Conservation (phyloP, 768 basidiomycete genomes). For the Termitomyces sp. region DNA sequence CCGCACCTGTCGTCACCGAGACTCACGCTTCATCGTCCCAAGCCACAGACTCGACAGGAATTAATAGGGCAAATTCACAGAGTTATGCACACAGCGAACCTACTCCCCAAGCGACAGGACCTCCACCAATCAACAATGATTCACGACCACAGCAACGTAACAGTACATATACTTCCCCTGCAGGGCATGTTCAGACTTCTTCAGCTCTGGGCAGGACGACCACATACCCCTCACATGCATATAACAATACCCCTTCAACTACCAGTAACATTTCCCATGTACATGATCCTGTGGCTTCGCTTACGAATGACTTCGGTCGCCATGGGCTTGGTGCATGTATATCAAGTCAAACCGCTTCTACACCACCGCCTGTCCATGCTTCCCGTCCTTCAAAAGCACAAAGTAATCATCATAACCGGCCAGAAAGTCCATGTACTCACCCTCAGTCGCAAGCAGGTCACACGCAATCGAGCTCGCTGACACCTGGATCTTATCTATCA, state of each 20-base stretch:
- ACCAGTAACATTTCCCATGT: not conserved
- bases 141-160: slow-evolving; percentile 12
- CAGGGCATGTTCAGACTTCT: not conserved
- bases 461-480: slow-evolving; percentile 7
- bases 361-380: slow-evolving; percentile 30
- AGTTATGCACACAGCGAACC: not conserved
- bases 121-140: slow-evolving; percentile 12
- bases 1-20: not conserved
- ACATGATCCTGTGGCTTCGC: slow-evolving; percentile 23
- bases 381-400: slow-evolving; percentile 20
- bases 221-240: slow-evolving; percentile 1
- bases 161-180: not conserved
- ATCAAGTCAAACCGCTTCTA: slow-evolving; percentile 1
- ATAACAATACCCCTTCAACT: not conserved
- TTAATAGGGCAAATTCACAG: not conserved
- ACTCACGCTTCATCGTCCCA: not conserved
- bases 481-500: slow-evolving; percentile 1
- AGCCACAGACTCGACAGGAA: slow-evolving; percentile 1
- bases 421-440: not conserved
- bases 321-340: slow-evolving; percentile 26
- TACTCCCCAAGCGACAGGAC: slow-evolving; percentile 7
- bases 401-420: slow-evolving; percentile 5
- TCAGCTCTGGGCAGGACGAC: not conserved
- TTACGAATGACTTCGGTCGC: slow-evolving; percentile 33
- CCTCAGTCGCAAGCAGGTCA: slow-evolving; percentile 1